Evolutionary conservation across 306 rosid genomes (phyloP).

Genomic region (Quercus gilva): DNA sequence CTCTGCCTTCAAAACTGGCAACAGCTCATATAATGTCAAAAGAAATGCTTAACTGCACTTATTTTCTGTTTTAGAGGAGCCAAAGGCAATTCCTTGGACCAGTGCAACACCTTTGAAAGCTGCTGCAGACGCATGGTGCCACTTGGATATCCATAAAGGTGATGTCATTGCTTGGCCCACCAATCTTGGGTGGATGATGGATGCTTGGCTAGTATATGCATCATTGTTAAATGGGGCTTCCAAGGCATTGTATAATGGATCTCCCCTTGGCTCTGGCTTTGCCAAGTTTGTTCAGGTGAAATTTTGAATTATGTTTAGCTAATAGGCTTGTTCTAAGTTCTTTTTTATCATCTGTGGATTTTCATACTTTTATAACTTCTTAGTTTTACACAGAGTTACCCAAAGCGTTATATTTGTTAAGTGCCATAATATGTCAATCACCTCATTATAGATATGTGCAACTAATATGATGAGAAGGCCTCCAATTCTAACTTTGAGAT

Average conservation of each 20-base stretch:
- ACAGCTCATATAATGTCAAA: neutral
- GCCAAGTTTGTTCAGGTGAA: constrained; percentile 84
- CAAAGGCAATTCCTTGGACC: constrained; percentile 99
- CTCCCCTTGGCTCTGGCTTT: constrained; percentile 89
- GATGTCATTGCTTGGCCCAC: constrained; percentile 93
- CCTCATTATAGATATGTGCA: neutral
- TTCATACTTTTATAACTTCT: neutral
- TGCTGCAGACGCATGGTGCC: constrained; percentile 98
- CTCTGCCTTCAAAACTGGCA: neutral
- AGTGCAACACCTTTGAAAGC: constrained; percentile 79
- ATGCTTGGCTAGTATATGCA: constrained; percentile 96
- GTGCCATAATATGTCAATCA: neutral
- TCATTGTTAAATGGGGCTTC: constrained; percentile 92
- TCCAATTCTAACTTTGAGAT: neutral
- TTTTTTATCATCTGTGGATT: neutral
- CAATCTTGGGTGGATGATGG: constrained; percentile 99
- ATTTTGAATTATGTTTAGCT: neutral
- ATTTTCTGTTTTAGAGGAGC: constrained; percentile 64
- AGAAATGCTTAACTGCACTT: constrained; percentile 16
- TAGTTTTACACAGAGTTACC: no score
- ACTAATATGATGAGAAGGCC: neutral
- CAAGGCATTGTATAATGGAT: constrained; percentile 81
- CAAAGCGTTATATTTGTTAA: neutral
- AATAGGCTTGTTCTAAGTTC: neutral
- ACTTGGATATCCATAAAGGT: constrained; percentile 74